Percentiles rank a stretch among this genome's conserved stretches.
Conservation (phyloP, 495 filamentous ascomycete genomes). For the Penicillium bialowiezense region DNA sequence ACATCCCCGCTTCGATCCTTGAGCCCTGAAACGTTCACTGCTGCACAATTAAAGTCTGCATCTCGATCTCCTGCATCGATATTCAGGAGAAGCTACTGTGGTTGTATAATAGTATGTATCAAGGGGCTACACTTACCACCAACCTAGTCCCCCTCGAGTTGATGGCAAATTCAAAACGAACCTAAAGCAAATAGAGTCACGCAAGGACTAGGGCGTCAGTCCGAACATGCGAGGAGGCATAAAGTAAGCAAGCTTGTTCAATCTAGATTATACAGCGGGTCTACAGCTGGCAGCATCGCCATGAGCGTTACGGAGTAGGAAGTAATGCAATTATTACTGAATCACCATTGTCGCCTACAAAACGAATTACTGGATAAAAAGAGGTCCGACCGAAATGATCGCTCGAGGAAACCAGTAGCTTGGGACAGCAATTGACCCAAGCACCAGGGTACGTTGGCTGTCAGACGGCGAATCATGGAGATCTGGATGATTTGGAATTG, state of each 20-base stretch:
- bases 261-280: no score
- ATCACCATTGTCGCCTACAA: neutral
- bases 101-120: slow-evolving; percentile 9
- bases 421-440: slow-evolving; percentile 35
- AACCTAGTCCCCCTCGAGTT: slow-evolving; percentile 11
- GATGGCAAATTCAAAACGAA: slow-evolving; percentile 3
- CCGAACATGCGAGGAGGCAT: slow-evolving; percentile 32
- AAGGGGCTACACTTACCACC: slow-evolving; percentile 15
- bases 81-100: slow-evolving; percentile 23
- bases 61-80: slow-evolving; percentile 18
- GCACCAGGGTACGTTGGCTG: slow-evolving; percentile 37
- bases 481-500: slow-evolving; percentile 23
- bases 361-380: slow-evolving; percentile 5
- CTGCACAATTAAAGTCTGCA: neutral
- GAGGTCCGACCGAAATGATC: slow-evolving; percentile 25
- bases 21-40: slow-evolving; percentile 22
- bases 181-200: slow-evolving; percentile 33
- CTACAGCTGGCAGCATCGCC: no score
- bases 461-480: slow-evolving; percentile 29
- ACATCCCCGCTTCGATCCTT: slow-evolving; percentile 5
- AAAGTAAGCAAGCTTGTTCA: neutral
- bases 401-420: slow-evolving; percentile 30
- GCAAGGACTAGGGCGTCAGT: slow-evolving; percentile 34
- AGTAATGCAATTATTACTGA: neutral
- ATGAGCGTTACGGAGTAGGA: neutral